Conservation (phyloP, 1,284 basidiomycete species). For the Hypsizygus ulmarius region DNA sequence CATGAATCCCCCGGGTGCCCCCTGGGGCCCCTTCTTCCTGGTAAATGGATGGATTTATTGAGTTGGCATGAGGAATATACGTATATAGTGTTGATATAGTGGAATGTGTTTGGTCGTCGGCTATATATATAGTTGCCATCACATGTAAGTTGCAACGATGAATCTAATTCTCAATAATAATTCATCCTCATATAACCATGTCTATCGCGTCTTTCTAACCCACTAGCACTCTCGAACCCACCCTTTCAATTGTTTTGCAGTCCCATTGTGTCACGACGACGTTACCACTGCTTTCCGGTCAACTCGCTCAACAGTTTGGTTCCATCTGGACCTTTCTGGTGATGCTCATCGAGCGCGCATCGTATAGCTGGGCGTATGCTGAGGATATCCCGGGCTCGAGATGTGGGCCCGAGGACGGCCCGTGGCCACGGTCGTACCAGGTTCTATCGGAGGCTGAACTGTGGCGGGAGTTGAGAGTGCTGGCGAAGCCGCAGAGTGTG, state of each 20-base stretch:
- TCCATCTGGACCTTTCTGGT: constrained; percentile 24
- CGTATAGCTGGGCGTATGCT: constrained; percentile 42
- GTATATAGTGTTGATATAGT: no score
- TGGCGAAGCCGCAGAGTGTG: constrained; percentile 49
- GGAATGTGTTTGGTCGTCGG: constrained; percentile 1
- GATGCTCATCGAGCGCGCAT: constrained; percentile 37
- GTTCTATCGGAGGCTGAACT: constrained; percentile 46
- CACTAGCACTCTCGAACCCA: neutral
- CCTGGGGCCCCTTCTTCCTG: no score
- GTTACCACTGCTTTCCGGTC: constrained; percentile 6
- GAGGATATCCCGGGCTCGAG: constrained; percentile 59
- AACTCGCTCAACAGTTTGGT: constrained; percentile 15
- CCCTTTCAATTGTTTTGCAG: constrained; percentile 2
- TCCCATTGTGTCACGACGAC: constrained; percentile 12
- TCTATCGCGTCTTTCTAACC: constrained; percentile 15
- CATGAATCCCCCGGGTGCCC: no score
- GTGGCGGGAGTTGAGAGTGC: constrained; percentile 44
- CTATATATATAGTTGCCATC: constrained; percentile 8
- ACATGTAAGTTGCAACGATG: constrained; percentile 18
- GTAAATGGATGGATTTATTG: no score
- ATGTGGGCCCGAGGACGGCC: constrained; percentile 56
- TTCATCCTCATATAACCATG: constrained; percentile 8
- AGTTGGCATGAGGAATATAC: no score
- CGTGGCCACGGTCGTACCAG: constrained; percentile 59
- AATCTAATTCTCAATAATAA: constrained; percentile 13